These are phyloP conservation scores for Monilinia fructicola DNA, from an alignment of 2,329 filamentous ascomycete genomes.

Conservation along the genomic window DNA sequence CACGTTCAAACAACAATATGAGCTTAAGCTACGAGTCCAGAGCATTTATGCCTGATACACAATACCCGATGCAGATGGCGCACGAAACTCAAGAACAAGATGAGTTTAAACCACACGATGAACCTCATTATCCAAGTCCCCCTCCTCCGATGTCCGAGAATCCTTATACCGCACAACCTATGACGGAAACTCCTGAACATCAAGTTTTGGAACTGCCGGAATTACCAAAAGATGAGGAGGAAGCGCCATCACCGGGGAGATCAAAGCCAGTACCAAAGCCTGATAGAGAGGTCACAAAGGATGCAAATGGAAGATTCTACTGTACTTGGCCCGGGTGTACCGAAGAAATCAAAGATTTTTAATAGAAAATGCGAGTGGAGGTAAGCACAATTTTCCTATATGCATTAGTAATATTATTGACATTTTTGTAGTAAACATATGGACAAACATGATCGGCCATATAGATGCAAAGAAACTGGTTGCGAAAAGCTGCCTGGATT, in stretches of 20 bases:
- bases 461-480: constrained; percentile 77
- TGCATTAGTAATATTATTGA: neutral
- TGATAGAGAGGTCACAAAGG: constrained; percentile 58
- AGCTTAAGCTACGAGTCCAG: constrained; percentile 37
- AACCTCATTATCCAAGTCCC: constrained; percentile 39
- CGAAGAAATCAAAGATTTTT: constrained; percentile 68
- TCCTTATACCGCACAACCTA: constrained; percentile 35
- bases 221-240: constrained; percentile 36
- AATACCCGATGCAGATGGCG: constrained; percentile 37
- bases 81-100: constrained; percentile 38
- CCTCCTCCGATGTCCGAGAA: constrained; percentile 36
- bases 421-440: constrained; percentile 77
- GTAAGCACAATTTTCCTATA: constrained; percentile 55
- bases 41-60: constrained; percentile 31
- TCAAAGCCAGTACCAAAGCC: constrained; percentile 59
- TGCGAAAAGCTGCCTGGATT: constrained; percentile 93
- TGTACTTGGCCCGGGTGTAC: constrained; percentile 72
- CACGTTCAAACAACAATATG: constrained; percentile 27
- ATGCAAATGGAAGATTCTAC: constrained; percentile 70
- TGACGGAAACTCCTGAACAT: constrained; percentile 31
- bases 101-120: constrained; percentile 32
- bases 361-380: constrained; percentile 83
- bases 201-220: constrained; percentile 35
- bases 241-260: constrained; percentile 37
- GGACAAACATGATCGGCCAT: constrained; percentile 95